phyloP scores from a whole-genome alignment of 2,329 filamentous ascomycete species.

The Cytospora schulzeri region DNA sequence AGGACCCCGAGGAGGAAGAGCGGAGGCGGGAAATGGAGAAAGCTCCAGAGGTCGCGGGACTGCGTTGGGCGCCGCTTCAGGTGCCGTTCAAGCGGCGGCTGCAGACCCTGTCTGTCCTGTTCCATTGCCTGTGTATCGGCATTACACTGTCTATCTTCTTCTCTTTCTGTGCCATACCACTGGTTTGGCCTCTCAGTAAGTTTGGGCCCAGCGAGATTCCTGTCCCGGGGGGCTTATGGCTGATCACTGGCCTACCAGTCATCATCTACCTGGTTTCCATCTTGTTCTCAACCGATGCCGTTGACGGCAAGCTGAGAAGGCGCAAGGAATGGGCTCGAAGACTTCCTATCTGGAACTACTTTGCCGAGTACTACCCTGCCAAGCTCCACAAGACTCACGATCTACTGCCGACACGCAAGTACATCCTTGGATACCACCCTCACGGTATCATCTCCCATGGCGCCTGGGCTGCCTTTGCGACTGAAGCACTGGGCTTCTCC shows the following conservation, averaged over 20 bases:
- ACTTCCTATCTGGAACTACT: constrained; percentile 80
- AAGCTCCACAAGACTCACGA: constrained; percentile 81
- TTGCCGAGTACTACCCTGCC: constrained; percentile 91
- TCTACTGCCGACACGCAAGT: constrained; percentile 81
- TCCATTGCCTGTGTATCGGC: constrained; percentile 73
- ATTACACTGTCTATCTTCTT: constrained; percentile 79
- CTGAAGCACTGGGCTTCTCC: constrained; percentile 84
- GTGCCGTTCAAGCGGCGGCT: constrained; percentile 71
- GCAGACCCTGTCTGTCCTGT: constrained; percentile 77
- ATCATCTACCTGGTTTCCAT: constrained; percentile 81
- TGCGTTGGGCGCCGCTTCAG: constrained; percentile 82
- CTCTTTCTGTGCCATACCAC: constrained; percentile 84
- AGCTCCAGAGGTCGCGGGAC: constrained; percentile 46
- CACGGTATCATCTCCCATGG: constrained; percentile 97
- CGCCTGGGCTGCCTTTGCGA: constrained; percentile 89
- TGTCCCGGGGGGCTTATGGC: not conserved
- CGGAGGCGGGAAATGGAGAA: constrained; percentile 18
- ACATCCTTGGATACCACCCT: constrained; percentile 96
- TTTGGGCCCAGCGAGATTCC: not conserved
- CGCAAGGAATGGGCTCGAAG: constrained; percentile 76
- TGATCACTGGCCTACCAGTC: constrained; percentile 34
- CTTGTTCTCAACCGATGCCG: constrained; percentile 75
- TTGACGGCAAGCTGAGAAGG: constrained; percentile 72
- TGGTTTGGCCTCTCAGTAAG: constrained; percentile 75
- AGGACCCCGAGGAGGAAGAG: constrained; percentile 12